Evolutionary conservation across 768 basidiomycete genomes (phyloP), one percentile per base, ranked within the genome.

Genomic region (Tephrocybe sp.): DNA sequence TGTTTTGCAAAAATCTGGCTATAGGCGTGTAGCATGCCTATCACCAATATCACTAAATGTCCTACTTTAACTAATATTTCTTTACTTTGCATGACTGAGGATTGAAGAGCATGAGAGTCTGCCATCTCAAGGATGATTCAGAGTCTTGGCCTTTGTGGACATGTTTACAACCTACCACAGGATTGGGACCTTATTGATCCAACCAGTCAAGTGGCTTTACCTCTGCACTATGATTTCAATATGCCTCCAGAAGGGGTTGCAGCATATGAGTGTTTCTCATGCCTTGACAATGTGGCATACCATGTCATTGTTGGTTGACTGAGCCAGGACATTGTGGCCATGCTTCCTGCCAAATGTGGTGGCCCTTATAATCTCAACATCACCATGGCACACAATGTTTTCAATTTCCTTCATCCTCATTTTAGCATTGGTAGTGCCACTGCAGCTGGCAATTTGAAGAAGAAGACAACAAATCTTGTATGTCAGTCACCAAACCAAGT

Each of bases 371-470:
- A 44, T 3, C 28, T 44, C 6, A 28, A 7, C 1, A 44, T 16
- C 13, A 3, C 18, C 4, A 44, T 30, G 2, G 43, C 43, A 4
- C 30, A 18, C 1, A 18, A 30, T 31, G 22, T 24, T 9, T 18
- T 39, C 5, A 21, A 36, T 9, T 26, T 39, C 15, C 37, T 48
- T n/a, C 9, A 18, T 16, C 24, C 19, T 16, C 6, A 21, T 2
- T 48, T 30, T n/a, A 48, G 47, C 18, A 30, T 48, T 40, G 47
- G 37, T 1, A 48, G 47, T 24, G 47, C 37, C 2, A 5, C 26
- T 4, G 31, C 28, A 1, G 47, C 37, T 6, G 37, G 40, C 4
- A 30, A 24, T 9, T 9, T 28, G 9, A 47, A 47, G 18, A 24
- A 47, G n/a, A 18, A 11, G 25, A 26, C 28, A 27, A 9, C 16